A percentile compares a stretch with the other conserved stretches of the same genome.
Conservation (phyloP, 768 basidiomycete genomes). For the Porpolomopsis calyptriformis region DNA sequence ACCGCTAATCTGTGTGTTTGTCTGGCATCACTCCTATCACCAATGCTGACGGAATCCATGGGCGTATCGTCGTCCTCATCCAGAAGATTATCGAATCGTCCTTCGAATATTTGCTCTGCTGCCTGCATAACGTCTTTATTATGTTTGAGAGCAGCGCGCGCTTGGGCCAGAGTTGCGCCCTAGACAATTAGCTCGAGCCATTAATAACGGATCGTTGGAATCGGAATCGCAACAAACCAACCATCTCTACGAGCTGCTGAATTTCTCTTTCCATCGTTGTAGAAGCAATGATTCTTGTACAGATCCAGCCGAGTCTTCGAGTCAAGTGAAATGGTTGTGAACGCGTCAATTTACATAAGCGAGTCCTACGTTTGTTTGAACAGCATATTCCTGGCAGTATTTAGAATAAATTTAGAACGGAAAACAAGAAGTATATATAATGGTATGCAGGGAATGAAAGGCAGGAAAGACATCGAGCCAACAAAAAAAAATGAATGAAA, state of each 20-base stretch:
- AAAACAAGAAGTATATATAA: too few species aligned
- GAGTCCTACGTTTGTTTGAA: not conserved
- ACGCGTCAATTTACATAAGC: not conserved
- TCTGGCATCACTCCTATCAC: constrained; percentile 13
- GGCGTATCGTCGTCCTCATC: constrained; percentile 46
- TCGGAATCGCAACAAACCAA: constrained; percentile 14
- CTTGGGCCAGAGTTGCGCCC: constrained; percentile 79
- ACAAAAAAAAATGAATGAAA: too few species aligned
- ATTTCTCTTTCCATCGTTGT: constrained; percentile 39
- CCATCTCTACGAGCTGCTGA: constrained; percentile 57
- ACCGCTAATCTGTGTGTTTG: constrained; percentile 19
- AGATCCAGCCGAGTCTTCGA: not conserved
- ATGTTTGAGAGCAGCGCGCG: constrained; percentile 69
- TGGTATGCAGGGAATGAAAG: too few species aligned
- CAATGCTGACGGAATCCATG: constrained; percentile 23
- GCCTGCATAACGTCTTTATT: constrained; percentile 89
- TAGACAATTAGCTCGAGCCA: too few species aligned
- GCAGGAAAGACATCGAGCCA: too few species aligned
- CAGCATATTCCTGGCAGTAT: too few species aligned
- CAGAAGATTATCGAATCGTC: constrained; percentile 68
- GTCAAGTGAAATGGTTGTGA: too few species aligned
- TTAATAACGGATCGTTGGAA: constrained; percentile 7
- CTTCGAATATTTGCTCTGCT: constrained; percentile 76
- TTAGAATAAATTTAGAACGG: too few species aligned
- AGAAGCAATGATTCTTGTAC: not conserved